Evolutionary conservation across 495 filamentous ascomycete species (phyloP).

Genomic region (Aspergillus affinis): DNA sequence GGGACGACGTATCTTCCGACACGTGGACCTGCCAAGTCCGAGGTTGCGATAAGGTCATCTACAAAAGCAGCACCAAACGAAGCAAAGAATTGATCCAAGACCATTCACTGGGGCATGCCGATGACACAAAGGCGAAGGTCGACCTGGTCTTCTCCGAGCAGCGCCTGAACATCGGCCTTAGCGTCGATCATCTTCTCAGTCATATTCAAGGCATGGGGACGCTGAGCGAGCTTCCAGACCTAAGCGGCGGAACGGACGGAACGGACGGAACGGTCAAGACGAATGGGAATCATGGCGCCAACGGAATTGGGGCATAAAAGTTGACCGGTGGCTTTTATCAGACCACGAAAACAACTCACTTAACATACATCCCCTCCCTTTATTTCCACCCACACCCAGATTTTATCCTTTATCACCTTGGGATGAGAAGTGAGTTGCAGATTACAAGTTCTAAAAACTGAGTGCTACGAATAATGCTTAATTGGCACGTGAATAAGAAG

Average conservation of each 20-base stretch:
- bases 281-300: conserved; percentile 8
- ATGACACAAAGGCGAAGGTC: conserved; percentile 57
- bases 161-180: conserved; percentile 38
- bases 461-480: no score
- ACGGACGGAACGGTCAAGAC: neutral
- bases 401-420: no score
- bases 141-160: conserved; percentile 54
- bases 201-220: conserved; percentile 32
- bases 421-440: neutral
- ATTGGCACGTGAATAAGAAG: neutral
- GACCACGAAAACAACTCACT: no score
- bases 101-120: conserved; percentile 68
- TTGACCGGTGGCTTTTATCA: neutral
- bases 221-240: conserved; percentile 2
- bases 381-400: no score
- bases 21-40: conserved; percentile 70
- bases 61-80: conserved; percentile 54
- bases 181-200: conserved; percentile 40
- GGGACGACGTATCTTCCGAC: conserved; percentile 52
- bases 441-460: no score
- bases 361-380: no score
- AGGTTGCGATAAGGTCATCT: conserved; percentile 63
- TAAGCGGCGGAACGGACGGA: conserved; percentile 10
- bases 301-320: conserved; percentile 11
- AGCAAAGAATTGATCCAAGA: conserved; percentile 59